Base-by-base conservation (phyloP, 2,329 filamentous ascomycete genomes). In the Pseudophaeomoniella oleicola region DNA sequence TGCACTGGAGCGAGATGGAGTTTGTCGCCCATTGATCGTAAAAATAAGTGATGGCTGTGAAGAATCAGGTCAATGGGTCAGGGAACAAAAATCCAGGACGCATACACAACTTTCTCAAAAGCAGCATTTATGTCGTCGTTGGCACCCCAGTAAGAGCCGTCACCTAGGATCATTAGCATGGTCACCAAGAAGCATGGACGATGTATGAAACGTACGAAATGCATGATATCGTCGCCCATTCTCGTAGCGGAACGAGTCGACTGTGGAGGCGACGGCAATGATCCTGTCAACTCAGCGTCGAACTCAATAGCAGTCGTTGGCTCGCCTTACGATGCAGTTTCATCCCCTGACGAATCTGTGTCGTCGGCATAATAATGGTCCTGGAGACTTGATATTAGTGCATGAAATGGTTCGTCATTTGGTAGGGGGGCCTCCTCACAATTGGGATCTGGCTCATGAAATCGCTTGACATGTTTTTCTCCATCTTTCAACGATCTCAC, bases 181-280 rank as follows among this genome's bases (percentile, higher is more conserved):
- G 12, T 32, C 11, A 13, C 19, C 19, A 32, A 2, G 19, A 10
- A 15, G 19, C n/a, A 35, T 22, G n/a, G 15, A 38, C 18, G n/a
- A 30, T 10, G 18, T 27, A 14, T 17, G 29, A n/a, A 17, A 17
- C 40, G 17, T 39, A 44, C 47, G 50, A 37, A 50, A 54, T 30
- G 51, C 47, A 40, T 52, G 52, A 39, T 57, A 58, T 37, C 50
- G 48, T 34, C 55, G 48, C 11, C 53, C 50, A 42, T 58, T 51
- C 39, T 58, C 55, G 13, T 53, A 45, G 16, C 46, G 41, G 36
- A 53, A 54, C 19, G 50, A 46, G 29, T 46, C 41, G 2, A 46
- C 33, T 2, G 50, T 48, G 3, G 50, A 52, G 3, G 48, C 50
- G 12, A 55, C 40, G 5, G 51, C 47, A n/a, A 15, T 16, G 32